phyloP scores from a whole-genome alignment of 1,139 yeast species.

The Yamadazyma dendronema region DNA sequence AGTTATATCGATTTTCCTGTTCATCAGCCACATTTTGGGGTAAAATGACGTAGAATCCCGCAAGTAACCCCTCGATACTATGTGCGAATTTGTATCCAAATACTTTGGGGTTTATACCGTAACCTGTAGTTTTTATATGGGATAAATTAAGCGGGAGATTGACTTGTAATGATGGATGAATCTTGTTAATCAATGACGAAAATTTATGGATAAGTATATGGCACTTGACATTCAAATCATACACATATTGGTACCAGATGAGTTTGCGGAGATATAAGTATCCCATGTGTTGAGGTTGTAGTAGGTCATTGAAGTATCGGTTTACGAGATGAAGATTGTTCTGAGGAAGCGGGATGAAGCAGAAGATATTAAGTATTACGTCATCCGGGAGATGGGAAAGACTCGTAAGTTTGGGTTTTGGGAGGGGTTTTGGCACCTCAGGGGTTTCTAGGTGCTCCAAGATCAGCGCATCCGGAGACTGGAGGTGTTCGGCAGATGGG shows the following conservation, averaged over 20 bases:
- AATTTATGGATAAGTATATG: not conserved
- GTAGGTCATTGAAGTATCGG: conserved; percentile 21
- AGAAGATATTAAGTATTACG: conserved; percentile 29
- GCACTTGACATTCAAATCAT: conserved; percentile 19
- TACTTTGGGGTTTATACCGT: not conserved
- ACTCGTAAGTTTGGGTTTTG: conserved; percentile 9
- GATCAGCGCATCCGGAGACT: no score
- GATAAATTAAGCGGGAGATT: not conserved
- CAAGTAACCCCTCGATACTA: not conserved
- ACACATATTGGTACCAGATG: conserved; percentile 17
- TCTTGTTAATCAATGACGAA: not conserved
- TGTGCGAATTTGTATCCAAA: not conserved
- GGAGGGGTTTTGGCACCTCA: no score
- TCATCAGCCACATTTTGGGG: not conserved
- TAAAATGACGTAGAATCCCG: not conserved
- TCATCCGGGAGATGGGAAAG: conserved; percentile 28
- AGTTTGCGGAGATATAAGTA: conserved; percentile 11
- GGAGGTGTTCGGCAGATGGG: no score
- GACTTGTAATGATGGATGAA: no score
- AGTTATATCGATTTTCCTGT: not conserved
- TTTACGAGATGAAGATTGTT: conserved; percentile 26
- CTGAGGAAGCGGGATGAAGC: conserved; percentile 25
- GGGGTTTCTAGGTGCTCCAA: no score
- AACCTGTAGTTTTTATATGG: not conserved
- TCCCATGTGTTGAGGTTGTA: conserved; percentile 17